These are phyloP conservation scores for Fusarium oligoseptatum DNA, from an alignment of 2,329 filamentous ascomycete genomes.

Conservation along the genomic window DNA sequence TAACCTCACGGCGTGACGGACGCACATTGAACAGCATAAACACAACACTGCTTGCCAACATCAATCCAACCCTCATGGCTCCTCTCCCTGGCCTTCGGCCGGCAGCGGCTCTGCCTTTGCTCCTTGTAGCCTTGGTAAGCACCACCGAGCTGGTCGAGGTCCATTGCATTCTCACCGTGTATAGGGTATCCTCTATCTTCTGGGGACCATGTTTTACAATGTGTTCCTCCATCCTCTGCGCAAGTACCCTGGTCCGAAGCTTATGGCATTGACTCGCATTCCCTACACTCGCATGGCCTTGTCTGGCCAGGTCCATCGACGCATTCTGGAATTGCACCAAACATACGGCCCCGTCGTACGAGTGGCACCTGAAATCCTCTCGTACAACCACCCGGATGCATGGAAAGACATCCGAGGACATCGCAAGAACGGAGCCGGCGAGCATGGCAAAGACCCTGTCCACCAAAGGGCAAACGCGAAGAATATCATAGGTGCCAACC, in stretches of 20 bases:
- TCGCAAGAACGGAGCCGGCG: not conserved
- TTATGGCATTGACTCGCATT: conserved; percentile 3
- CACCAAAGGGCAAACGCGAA: not conserved
- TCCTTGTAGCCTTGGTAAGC: no score
- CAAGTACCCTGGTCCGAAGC: conserved; percentile 7
- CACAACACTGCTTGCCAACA: no score
- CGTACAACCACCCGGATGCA: conserved; percentile 26
- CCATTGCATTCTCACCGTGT: no score
- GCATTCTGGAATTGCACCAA: not conserved
- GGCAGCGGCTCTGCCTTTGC: no score
- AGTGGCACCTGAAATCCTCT: conserved; percentile 55
- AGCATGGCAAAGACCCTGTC: not conserved
- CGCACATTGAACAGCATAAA: no score
- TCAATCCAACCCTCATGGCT: no score
- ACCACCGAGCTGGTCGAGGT: no score
- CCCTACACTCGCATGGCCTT: conserved; percentile 7
- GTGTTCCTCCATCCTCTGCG: conserved; percentile 13
- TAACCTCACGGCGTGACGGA: no score
- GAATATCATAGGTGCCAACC: not conserved
- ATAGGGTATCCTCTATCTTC: no score
- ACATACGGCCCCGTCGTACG: conserved; percentile 51
- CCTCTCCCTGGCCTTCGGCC: no score
- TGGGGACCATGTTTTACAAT: not conserved
- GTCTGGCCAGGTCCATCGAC: not conserved
- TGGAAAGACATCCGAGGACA: conserved; percentile 34